Evolutionary conservation across 345 rosid species (phyloP), one percentile per base, ranked within the genome.

Genomic region (Rhodomyrtus tomentosa): DNA sequence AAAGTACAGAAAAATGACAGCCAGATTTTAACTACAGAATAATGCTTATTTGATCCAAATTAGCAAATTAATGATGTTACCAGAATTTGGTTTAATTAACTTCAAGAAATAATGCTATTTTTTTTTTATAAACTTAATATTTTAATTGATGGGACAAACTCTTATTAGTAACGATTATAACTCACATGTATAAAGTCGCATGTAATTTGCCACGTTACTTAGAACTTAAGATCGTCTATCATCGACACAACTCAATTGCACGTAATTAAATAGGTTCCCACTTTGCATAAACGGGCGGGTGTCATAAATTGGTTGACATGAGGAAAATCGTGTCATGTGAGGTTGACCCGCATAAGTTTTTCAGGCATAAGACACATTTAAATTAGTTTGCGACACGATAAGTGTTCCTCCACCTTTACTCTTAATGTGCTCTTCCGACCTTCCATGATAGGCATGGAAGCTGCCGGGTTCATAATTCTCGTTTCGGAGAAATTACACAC

Each of bases 351-450:
- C n/a, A 24, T 55, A 25, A 25, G 29, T 5, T 55, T 6, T 55
- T 55, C 10, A 55, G n/a, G 25, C 59, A 25, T 6, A 0, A 7
- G 18, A 58, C 14, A n/a, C 16, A 5, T 10, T 56, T n/a, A 13
- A 58, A 58, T 4, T 49, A 49, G 50, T 49, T 49, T 49, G 11
- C 11, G 50, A 49, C 50, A 11, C 1, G 13, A 49, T 14, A 10
- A 11, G 50, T 49, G 40, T 93, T 94, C 93, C 92, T 94, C 59
- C 93, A 95, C 84, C 94, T 94, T 3, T 93, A 93, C 88, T 85
- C 93, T 95, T 3, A 93, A 93, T 88, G 96, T 92, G 82, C 94
- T 94, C 83, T 92, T 89, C 93, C 93, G 92, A 55, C 95, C 98
- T 83, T 93, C 95, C 79, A 89, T 93, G 93, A 87, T 93, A 0